A percentile compares a stretch with the other conserved stretches of the same genome.
Evolutionary conservation across 2,329 filamentous ascomycete genomes (phyloP).

Genomic region (Microdochium paspali): DNA sequence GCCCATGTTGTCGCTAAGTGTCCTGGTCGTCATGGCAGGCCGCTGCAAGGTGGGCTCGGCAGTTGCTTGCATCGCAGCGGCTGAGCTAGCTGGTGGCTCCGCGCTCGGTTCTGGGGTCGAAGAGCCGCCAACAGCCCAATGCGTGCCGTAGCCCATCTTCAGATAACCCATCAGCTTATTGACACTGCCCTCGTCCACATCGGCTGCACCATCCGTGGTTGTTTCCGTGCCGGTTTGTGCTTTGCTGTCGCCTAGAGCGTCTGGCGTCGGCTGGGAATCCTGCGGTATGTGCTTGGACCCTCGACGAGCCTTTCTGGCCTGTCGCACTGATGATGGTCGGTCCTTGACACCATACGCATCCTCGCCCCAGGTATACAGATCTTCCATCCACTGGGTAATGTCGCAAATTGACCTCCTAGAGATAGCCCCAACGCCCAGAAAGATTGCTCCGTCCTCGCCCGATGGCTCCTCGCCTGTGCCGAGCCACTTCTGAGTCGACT

Average conservation of each 20-base stretch:
- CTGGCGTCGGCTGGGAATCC: constrained; percentile 10
- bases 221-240: constrained; percentile 2
- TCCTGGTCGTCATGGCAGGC: constrained; percentile 4
- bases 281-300: constrained; percentile 16
- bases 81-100: constrained; percentile 3
- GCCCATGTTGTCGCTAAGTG: constrained; percentile 19
- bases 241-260: constrained; percentile 4
- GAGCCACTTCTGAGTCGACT: constrained; percentile 52
- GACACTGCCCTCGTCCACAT: constrained; percentile 27
- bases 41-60: constrained; percentile 5
- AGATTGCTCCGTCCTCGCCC: constrained; percentile 75
- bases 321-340: constrained; percentile 60
- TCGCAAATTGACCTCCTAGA: constrained; percentile 62
- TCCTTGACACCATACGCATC: constrained; percentile 78
- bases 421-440: constrained; percentile 69
- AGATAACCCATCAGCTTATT: constrained; percentile 54
- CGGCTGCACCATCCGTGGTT: constrained; percentile 8
- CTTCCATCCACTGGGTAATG: constrained; percentile 79
- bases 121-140: constrained; percentile 42
- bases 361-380: constrained; percentile 75
- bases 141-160: constrained; percentile 59
- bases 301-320: constrained; percentile 25
- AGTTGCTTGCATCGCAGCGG: constrained; percentile 5
- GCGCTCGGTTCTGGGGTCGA: constrained; percentile 7
- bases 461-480: constrained; percentile 59